Base-by-base conservation (phyloP, 768 basidiomycete species). In the Termitomyces sp. region DNA sequence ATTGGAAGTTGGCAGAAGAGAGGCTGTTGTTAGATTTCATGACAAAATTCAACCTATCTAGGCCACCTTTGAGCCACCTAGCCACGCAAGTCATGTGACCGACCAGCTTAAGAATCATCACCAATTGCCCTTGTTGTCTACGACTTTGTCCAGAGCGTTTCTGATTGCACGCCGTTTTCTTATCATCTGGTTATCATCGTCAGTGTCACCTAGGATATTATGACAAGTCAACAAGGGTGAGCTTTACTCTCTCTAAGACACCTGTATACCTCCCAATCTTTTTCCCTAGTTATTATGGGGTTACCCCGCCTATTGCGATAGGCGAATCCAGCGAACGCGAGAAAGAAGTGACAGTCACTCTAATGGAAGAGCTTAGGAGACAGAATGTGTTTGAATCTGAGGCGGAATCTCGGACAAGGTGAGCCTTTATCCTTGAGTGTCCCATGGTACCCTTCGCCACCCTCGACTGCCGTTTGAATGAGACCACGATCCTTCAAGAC, bases 311-410 rank as follows among this genome's bases (percentile, higher is more conserved):
- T 50, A 94, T 96, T 63, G 86, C 91, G 43, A 83, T 80, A 22
- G 72, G 69, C 31, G 86, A 89, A 61, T 94, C 91, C 18, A 90
- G 71, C 47, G 79, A 84, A 56, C 79, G 86, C 63, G 91, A 94
- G 73, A 88, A 86, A 68, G 88, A 90, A 69, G 89, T 94, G 20
- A 93, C 91, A 0, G 65, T 76, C 16, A 88, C 90, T 6, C 76
- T 99, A 50, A 91, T 98, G 89, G 86, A 92, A 54, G 96, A 99
- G 70, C 80, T 99, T 31, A 80, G 85, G 64, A 75, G 82, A 43
- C 88, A 96, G 65, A 88, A 89, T 54, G 88, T 88, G 2, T 96
- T 97, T 70, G 96, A 98, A 73, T 85, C 79, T 43, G 90, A 93
- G 57, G 88, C 91, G 51, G 94, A 98, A 70, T 79, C 91, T 25